Conservation (phyloP, 2,329 filamentous ascomycete species). For the Scleromitrula shiraiana region DNA sequence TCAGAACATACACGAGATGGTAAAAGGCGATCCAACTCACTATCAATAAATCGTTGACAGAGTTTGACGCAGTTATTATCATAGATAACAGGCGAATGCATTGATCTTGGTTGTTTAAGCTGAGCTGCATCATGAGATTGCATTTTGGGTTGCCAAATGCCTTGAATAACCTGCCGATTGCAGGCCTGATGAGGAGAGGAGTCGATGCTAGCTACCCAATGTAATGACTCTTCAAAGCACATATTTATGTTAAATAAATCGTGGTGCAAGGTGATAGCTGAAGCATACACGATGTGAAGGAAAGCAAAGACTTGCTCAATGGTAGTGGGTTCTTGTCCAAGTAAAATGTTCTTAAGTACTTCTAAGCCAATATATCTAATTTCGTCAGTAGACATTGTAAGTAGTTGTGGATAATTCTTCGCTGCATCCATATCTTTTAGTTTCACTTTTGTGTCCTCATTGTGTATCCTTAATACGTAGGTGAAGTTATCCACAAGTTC, state of each 20-base stretch:
- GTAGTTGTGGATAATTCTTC: conserved; percentile 15
- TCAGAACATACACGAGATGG: not conserved
- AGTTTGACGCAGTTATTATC: not conserved
- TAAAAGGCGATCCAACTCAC: conserved; percentile 12
- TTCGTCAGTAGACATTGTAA: conserved; percentile 20
- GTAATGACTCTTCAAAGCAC: conserved; percentile 21
- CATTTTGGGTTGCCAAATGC: conserved; percentile 19
- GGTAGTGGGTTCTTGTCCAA: conserved; percentile 21
- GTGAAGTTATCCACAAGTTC: conserved; percentile 19
- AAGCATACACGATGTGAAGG: conserved; percentile 23
- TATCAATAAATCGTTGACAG: conserved; percentile 12
- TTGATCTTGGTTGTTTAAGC: not conserved
- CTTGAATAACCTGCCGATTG: conserved; percentile 18
- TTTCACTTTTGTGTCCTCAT: conserved; percentile 18
- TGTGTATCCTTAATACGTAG: conserved; percentile 21
- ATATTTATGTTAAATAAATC: conserved; percentile 15
- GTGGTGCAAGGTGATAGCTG: conserved; percentile 17
- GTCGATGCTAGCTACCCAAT: conserved; percentile 15
- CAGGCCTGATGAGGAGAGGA: conserved; percentile 14
- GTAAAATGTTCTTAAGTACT: conserved; percentile 19
- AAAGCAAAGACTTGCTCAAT: conserved; percentile 23
- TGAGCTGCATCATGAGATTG: not conserved
- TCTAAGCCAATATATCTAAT: conserved; percentile 22
- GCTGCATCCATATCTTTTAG: conserved; percentile 15
- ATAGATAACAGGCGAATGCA: not conserved